These are phyloP conservation scores for Pistacia vera DNA, from an alignment of 345 rosid genomes.

Conservation along the genomic window DNA sequence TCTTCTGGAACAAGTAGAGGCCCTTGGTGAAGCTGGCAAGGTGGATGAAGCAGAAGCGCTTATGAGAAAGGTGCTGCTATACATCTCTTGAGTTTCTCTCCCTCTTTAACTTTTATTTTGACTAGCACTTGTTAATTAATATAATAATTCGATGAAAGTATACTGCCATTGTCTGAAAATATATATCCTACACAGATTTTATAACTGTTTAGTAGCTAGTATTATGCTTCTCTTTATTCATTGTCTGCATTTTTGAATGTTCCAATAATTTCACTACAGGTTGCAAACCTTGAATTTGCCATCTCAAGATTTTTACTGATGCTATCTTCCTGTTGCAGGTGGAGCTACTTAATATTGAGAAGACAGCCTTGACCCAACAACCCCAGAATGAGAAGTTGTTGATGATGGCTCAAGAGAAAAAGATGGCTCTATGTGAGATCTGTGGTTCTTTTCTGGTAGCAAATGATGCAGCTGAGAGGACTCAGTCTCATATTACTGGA, in stretches of 20 bases:
- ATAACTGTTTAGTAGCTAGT: background rate
- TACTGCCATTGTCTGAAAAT: background rate
- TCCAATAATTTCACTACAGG: background rate
- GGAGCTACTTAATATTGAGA: constrained; percentile 79
- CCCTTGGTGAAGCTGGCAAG: constrained; percentile 97
- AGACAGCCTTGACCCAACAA: constrained; percentile 64
- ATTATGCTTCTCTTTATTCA: background rate
- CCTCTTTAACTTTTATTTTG: too few relatives aligned
- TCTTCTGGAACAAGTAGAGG: constrained; percentile 92
- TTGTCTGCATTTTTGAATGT: background rate
- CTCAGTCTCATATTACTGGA: constrained; percentile 93
- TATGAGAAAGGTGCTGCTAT: constrained; percentile 81
- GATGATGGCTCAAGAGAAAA: constrained; percentile 89
- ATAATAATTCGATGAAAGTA: background rate
- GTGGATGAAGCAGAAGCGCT: constrained; percentile 99
- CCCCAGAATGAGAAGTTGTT: constrained; percentile 71
- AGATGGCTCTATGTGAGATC: constrained; percentile 94
- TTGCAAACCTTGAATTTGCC: background rate
- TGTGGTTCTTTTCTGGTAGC: constrained; percentile 99
- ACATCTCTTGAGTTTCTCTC: background rate
- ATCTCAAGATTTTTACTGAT: constrained; percentile 2
- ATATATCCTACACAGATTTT: too few relatives aligned
- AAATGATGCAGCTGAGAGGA: constrained; percentile 95
- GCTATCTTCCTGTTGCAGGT: constrained; percentile 50
- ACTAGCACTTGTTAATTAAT: background rate